Percentiles rank a stretch among this genome's conserved stretches.
Evolutionary conservation across 2,329 filamentous ascomycete genomes (phyloP).

Genomic region (Fusarium luffae): DNA sequence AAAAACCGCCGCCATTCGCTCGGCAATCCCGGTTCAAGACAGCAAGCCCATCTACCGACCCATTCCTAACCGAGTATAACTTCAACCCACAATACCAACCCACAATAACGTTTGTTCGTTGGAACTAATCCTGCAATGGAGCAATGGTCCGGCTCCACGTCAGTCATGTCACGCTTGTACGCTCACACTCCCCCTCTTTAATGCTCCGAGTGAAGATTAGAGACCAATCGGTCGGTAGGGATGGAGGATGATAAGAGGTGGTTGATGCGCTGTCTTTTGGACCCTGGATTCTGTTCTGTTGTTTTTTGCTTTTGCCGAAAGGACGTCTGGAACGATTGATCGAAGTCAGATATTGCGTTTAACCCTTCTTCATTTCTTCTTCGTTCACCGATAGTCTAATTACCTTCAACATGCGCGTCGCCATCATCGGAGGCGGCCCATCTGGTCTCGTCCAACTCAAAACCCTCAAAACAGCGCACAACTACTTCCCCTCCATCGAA

Average conservation of each 20-base stretch:
- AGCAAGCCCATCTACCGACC: not conserved
- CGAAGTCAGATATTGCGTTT: too few relatives aligned
- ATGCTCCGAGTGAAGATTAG: not conserved
- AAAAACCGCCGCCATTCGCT: not conserved
- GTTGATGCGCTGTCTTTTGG: not conserved
- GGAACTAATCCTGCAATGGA: not conserved
- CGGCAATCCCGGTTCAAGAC: not conserved
- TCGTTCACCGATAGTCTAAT: too few relatives aligned
- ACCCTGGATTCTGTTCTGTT: not conserved
- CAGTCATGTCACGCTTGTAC: not conserved
- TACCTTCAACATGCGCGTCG: not conserved
- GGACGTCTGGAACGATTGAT: not conserved
- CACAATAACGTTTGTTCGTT: not conserved
- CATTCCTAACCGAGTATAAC: slow-evolving; percentile 1
- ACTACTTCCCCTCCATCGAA: not conserved
- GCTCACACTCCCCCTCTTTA: not conserved
- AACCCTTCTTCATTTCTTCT: not conserved
- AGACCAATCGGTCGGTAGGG: not conserved
- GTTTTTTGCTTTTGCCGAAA: not conserved
- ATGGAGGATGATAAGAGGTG: not conserved
- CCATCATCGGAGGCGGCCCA: not conserved
- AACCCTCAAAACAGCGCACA: not conserved
- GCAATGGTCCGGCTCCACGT: not conserved
- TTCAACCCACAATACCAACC: not conserved
- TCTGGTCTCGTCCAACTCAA: not conserved